Evolutionary conservation across 148 eudicot species (phyloP), one percentile per base, ranked within the genome.

Genomic region (Fagopyrum esculentum): DNA sequence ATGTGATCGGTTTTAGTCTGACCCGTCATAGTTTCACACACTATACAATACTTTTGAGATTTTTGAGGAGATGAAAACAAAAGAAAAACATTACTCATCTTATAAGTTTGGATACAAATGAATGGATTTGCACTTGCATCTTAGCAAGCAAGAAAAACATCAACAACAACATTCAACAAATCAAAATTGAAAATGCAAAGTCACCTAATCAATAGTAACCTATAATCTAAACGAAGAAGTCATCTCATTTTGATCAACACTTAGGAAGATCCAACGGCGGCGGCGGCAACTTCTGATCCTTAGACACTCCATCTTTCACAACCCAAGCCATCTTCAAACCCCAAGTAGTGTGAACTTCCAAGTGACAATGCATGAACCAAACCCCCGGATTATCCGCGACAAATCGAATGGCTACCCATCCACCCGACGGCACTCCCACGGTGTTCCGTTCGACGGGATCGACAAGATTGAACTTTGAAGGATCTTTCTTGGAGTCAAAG

Each of bases 341-440:
- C 90, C 87, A 87, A 77, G 85, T 87, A 47, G 80, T 10, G 54
- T 87, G 90, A 9, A 87, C 87, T 0, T 87, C 89, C 40, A 86
- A 82, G 55, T 86, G 89, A 52, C 89, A 86, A 71, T 86, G 89
- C 86, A 86, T 84, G 74, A 82, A 80, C 86, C 89, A 85, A 6
- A 82, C 85, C 13, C 88, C 88, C 73, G 93, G 97, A 51, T 89
- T 89, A 75, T 91, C 90, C 1, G 93, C 89, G 9, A 40, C 75
- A 63, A 91, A 91, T 4, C 90, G 85, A 50, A 91, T 76, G 6
- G 97, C 91, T 1, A 83, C 86, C 97, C 91, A 91, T 44, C 91
- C 93, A 47, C 91, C 97, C 1, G 93, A 81, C 0, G 93, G 97
- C 54, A 91, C 90, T 0, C 80, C 85, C 2, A 86, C 74, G 0